Base-by-base conservation (phyloP, 2,329 filamentous ascomycete species). In the Lachnellula arida region DNA sequence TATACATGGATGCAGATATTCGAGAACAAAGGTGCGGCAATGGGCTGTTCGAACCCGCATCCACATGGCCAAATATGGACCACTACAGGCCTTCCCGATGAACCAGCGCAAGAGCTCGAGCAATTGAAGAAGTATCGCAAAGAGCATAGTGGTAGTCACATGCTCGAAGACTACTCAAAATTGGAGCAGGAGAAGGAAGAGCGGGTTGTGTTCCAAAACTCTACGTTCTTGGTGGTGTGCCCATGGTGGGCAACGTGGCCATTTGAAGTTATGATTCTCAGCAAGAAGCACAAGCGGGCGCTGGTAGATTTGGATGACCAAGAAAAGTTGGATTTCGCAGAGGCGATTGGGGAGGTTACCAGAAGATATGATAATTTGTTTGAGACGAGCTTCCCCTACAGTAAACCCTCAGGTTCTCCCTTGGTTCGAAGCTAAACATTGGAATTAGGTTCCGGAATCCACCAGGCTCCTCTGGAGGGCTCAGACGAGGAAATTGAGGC, bases 241-340 rank as follows among this genome's bases (percentile, higher is more conserved):
- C 94, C 94, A 0, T 99, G 94, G 91, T 99, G 94, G 94, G 94
- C 91, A 0, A 81, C 91, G 17, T 99, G 94, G 94, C 94, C 94
- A 0, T 99, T 97, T 60, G 94, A 99, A 76, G 88, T 93, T 47
- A 88, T 99, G 78, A 81, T 99, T 57, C 78, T 97, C 32, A 84
- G 89, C 59, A 95, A 91, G 75, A 78, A 84, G 59, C 92, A 97
- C 71, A 87, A 92, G 63, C 85, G 91, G 43, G 88, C 88, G 1
- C 79, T 99, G 46, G 85, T 96, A 15, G 93, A 99, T 70, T 78
- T 99, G 39, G 82, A 81, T 49, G 78, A 81, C 9, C 74, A 79
- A 25, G 93, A 97, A 73, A 84, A 86, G 62, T 70, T 80, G 22
- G 78, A 86, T 49, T 83, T 97, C 59, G 91, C 94, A 14, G 89